phyloP scores from a whole-genome alignment of 169 alveolate species.

The Cyclospora cayetanensis region DNA sequence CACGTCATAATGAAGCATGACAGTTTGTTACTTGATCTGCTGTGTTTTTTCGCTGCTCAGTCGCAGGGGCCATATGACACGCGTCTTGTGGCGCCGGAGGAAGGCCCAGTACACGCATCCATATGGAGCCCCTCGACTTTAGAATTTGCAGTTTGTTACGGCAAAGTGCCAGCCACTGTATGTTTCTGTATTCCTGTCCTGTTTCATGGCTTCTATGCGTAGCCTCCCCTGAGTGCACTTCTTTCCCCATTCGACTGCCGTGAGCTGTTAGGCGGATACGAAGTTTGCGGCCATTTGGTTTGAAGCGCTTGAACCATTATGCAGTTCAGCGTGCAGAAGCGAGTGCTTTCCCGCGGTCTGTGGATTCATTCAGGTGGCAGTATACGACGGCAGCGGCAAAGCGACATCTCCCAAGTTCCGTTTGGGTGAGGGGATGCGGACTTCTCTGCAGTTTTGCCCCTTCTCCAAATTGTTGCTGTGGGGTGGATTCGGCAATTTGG shows the following conservation, averaged over 20 bases:
- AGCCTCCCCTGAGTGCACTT: background rate
- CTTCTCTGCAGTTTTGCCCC: conserved; percentile 61
- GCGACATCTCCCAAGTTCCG: conserved; percentile 49
- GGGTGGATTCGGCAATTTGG: conserved; percentile 71
- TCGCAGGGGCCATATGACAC: conserved; percentile 10
- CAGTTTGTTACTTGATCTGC: background rate
- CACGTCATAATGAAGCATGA: background rate
- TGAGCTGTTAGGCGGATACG: background rate
- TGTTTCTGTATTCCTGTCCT: background rate
- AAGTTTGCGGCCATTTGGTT: background rate
- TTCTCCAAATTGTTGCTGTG: conserved; percentile 26
- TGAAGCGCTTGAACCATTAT: background rate
- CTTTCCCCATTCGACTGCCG: no score
- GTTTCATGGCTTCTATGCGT: background rate
- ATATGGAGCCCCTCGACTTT: conserved; percentile 52
- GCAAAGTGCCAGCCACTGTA: conserved; percentile 45
- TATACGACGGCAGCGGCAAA: conserved; percentile 64
- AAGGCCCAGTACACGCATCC: conserved; percentile 56
- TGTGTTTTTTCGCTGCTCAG: conserved; percentile 14
- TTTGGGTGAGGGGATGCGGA: conserved; percentile 46
- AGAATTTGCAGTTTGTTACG: conserved; percentile 49
- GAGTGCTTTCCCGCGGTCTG: background rate
- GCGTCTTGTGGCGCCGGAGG: conserved; percentile 14
- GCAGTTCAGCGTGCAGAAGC: background rate
- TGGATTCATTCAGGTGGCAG: conserved; percentile 30